Evolutionary conservation across 192 early-diverging fungal species (phyloP).

Genomic region (Coemansia sp.): DNA sequence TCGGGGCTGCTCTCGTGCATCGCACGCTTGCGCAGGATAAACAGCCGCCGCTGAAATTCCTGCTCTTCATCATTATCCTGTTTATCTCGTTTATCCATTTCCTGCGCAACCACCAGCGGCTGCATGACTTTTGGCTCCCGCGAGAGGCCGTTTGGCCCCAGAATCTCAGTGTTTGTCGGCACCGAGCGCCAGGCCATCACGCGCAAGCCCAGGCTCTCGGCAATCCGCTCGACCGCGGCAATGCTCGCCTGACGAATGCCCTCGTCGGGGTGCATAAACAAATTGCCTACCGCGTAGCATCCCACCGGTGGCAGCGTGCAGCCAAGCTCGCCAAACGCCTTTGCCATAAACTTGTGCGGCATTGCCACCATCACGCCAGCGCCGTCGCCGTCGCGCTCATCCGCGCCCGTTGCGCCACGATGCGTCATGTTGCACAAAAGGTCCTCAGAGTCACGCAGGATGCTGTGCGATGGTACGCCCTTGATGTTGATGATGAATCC

Average conservation of each 20-base stretch:
- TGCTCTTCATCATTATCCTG: too few relatives aligned
- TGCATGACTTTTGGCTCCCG: constrained; percentile 93
- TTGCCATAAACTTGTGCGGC: constrained; percentile 83
- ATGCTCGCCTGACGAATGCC: constrained; percentile 68
- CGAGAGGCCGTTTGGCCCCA: constrained; percentile 84
- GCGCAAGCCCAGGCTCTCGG: constrained; percentile 66
- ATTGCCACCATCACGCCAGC: constrained; percentile 97
- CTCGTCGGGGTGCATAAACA: constrained; percentile 79
- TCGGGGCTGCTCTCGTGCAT: constrained; percentile 79
- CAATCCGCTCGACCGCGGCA: constrained; percentile 76
- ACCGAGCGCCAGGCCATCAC: constrained; percentile 90
- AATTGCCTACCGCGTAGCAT: constrained; percentile 96
- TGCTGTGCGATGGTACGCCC: constrained; percentile 76
- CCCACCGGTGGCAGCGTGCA: constrained; percentile 70
- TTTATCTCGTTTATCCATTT: too few relatives aligned
- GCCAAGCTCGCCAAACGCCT: constrained; percentile 61
- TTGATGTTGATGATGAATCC: constrained; percentile 97
- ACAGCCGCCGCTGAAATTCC: constrained; percentile 84
- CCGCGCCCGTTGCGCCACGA: constrained; percentile 91
- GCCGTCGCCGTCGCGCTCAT: constrained; percentile 95
- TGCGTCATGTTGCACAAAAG: constrained; percentile 99
- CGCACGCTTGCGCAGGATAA: constrained; percentile 84
- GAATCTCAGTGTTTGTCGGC: constrained; percentile 79
- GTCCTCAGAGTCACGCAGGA: constrained; percentile 84
- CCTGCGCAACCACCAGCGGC: constrained; percentile 77